Conservation (phyloP, 352 stramenopile species). For the Phytophthora citrophthora region DNA sequence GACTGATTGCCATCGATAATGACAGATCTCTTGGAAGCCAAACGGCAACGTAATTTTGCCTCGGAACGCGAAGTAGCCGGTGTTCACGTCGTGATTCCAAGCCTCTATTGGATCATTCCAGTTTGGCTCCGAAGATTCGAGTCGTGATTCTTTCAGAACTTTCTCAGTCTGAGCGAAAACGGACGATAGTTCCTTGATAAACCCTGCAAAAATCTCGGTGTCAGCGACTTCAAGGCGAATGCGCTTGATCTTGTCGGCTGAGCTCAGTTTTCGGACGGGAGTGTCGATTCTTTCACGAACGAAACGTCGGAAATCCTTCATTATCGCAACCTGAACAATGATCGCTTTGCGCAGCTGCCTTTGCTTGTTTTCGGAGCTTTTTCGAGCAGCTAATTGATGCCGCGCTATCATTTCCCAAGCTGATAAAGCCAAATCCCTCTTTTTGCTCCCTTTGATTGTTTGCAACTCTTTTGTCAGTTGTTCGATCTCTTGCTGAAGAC, state of each 20-base stretch:
- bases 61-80: slow-evolving; percentile 7
- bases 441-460: not conserved
- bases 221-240: slow-evolving; percentile 11
- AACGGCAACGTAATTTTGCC: slow-evolving; percentile 14
- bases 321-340: not conserved
- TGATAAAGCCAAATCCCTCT: not conserved
- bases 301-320: not conserved
- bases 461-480: slow-evolving; percentile 9
- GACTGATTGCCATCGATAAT: slow-evolving; percentile 9
- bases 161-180: slow-evolving; percentile 12
- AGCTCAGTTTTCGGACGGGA: not conserved
- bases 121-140: slow-evolving; percentile 7
- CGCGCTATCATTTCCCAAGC: slow-evolving; percentile 9
- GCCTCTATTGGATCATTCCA: not conserved
- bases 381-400: slow-evolving; percentile 2
- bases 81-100: slow-evolving; percentile 8
- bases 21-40: slow-evolving; percentile 7
- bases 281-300: not conserved
- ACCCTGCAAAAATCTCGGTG: slow-evolving; percentile 5
- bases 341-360: slow-evolving; percentile 6
- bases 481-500: slow-evolving; percentile 6
- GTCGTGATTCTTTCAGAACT: not conserved
- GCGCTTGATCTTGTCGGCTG: not conserved
- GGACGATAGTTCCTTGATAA: slow-evolving; percentile 4
- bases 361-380: not conserved